Evolutionary conservation across 768 basidiomycete genomes (phyloP), one percentile per base, ranked within the genome.

Genomic region (Cubamyces lactineus): DNA sequence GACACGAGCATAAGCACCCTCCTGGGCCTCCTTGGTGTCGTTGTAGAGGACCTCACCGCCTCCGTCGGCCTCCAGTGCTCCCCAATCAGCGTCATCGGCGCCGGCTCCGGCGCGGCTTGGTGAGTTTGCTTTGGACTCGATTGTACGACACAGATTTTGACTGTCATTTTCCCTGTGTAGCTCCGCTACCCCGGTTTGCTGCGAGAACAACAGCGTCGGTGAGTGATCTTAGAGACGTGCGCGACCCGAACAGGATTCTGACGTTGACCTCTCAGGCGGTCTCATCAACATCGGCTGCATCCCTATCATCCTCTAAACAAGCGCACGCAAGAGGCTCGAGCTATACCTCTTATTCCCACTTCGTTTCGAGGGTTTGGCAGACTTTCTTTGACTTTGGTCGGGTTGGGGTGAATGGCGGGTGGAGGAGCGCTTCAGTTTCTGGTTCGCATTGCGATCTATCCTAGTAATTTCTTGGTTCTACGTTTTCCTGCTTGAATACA

Each of bases 41-140:
- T 65, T 42, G 34, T 68, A 42, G 26, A 61, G n/a, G 69, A 65
- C 55, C 13, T 68, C 17, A 52, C 59, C 49, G 67, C 56, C 43
- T 24, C 42, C n/a, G 52, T 70, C 43, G 67, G 69, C n/a, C 17
- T 63, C 43, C 40, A 47, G 15, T 70, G 67, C 59, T 57, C 57
- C n/a, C 68, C 69, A 21, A 56, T 66, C 52, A 63, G 21, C 48
- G 59, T 66, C 28, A 40, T 63, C 19, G 65, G 59, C 34, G 49
- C 55, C 16, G 41, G 16, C 3, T 8, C 45, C 12, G 57, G 64
- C 48, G 56, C 38, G 30, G 41, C 53, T 16, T 63, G 62, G 66
- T 66, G 28, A 26, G 59, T 50, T 4, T 34, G 28, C 23, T 16
- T 12, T 26, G 12, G 34, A 34, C 9, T 34, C 6, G 34, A 34